phyloP scores from a whole-genome alignment of 1,139 yeast species.

The Maudiozyma humilis region DNA sequence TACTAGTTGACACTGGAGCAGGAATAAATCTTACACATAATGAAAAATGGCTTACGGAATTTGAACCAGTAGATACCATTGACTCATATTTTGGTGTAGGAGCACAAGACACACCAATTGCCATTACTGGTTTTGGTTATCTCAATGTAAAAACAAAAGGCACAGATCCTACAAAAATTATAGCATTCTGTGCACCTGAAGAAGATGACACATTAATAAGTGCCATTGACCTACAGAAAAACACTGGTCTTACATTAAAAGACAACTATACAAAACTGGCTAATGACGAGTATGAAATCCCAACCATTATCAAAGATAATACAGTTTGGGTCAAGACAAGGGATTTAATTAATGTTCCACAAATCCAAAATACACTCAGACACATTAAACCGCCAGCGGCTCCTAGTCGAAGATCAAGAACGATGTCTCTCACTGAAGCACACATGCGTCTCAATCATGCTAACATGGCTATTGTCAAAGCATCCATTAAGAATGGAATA shows the following conservation, averaged over 20 bases:
- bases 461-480: background rate
- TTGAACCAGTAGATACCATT: background rate
- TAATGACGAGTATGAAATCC: background rate
- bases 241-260: background rate
- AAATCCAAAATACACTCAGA: background rate
- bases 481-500: background rate
- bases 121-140: background rate
- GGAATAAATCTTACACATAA: background rate
- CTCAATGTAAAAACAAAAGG: background rate
- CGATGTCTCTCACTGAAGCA: background rate
- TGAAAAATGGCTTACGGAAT: background rate
- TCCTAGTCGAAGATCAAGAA: background rate
- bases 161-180: background rate
- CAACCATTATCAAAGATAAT: background rate
- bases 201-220: background rate
- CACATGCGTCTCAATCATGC: background rate
- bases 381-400: background rate
- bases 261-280: background rate
- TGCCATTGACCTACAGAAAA: background rate
- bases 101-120: background rate
- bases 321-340: background rate
- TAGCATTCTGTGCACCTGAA: background rate
- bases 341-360: background rate
- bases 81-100: background rate
- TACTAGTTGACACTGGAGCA: background rate